Base-by-base conservation (phyloP, 441 rosid genomes). In the Arabidopsis hybrid region DNA sequence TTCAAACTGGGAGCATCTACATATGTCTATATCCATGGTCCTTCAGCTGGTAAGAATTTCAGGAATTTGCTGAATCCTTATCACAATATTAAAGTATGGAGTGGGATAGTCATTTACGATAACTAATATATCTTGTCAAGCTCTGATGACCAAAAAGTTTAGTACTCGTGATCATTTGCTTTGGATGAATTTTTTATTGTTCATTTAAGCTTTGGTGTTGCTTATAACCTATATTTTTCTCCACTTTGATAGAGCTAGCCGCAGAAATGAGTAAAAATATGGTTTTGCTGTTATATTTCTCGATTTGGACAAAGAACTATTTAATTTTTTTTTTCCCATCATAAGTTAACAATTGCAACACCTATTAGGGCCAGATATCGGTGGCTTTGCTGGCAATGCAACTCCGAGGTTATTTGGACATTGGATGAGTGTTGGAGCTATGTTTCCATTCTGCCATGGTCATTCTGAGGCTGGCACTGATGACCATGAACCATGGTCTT, bases 401-500 rank as follows among this genome's bases (percentile, higher is more conserved):
- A 81, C 97, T 32, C 93, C 99, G 5, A 88, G 83, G 79, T 87
- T 95, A 64, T 95, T 91, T 73, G 99, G 95, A 68, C 84, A 93
- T 72, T 95, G 98, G 99, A 89, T 95, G 99, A 98, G 96, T 8
- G 31, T 95, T 34, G 99, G 97, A 65, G 89, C 99, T 47, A 83
- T 95, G 96, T 91, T 92, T 79, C 98, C 99, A 13, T 95, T 95
- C 72, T 88, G 95, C 49, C 98, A 96, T 72, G 98, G 95, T 9
- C 99, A 95, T 83, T 74, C 95, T 61, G 96, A 90, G 85, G 78
- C 62, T 8, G 89, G 76, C 65, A 88, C 98, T 46, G 75, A 45
- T 79, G 89, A 91, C 68, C 98, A 95, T 68, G 98, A 95, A 69
- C 99, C 99, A 45, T 95, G 99, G 99, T 91, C 98, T 34, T 95